Conservation (phyloP, 805 yeast genomes). For the Wickerhamomyces xylosicus region DNA sequence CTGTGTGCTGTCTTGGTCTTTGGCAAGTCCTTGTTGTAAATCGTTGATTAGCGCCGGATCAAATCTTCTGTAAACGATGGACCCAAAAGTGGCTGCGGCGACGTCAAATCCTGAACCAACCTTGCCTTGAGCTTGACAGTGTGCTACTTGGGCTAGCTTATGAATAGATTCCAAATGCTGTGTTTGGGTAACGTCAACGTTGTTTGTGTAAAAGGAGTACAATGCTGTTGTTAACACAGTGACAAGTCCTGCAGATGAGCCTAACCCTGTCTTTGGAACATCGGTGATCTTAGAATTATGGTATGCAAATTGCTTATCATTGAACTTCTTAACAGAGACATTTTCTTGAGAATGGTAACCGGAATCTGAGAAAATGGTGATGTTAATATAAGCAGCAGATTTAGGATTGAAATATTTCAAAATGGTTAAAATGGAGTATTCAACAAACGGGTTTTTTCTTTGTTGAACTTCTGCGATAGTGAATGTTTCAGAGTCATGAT, state of each 20-base stretch:
- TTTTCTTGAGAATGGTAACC: conserved; percentile 77
- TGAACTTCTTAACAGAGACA: conserved; percentile 26
- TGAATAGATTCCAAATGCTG: conserved; percentile 39
- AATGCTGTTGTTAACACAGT: conserved; percentile 70
- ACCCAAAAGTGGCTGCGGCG: conserved; percentile 90
- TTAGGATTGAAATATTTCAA: conserved; percentile 35
- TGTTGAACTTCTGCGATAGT: conserved; percentile 22
- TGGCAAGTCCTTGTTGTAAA: conserved; percentile 22
- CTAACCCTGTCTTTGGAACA: conserved; percentile 90
- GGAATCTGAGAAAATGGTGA: conserved; percentile 73
- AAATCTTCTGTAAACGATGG: conserved; percentile 74
- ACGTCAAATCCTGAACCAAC: conserved; percentile 97
- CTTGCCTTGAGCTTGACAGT: conserved; percentile 89
- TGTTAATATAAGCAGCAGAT: conserved; percentile 20
- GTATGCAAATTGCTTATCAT: conserved; percentile 38
- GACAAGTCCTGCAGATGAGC: conserved; percentile 91
- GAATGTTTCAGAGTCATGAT: conserved; percentile 8
- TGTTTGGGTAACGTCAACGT: conserved; percentile 21
- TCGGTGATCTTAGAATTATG: conserved; percentile 52
- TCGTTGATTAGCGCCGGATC: conserved; percentile 38
- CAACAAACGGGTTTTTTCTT: conserved; percentile 61
- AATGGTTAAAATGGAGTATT: conserved; percentile 47
- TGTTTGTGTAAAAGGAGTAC: conserved; percentile 32
- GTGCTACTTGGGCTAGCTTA: conserved; percentile 80
- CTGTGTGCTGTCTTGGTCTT: conserved; percentile 17